Base-by-base conservation (phyloP, 805 yeast genomes). In the Candida lessepsii region DNA sequence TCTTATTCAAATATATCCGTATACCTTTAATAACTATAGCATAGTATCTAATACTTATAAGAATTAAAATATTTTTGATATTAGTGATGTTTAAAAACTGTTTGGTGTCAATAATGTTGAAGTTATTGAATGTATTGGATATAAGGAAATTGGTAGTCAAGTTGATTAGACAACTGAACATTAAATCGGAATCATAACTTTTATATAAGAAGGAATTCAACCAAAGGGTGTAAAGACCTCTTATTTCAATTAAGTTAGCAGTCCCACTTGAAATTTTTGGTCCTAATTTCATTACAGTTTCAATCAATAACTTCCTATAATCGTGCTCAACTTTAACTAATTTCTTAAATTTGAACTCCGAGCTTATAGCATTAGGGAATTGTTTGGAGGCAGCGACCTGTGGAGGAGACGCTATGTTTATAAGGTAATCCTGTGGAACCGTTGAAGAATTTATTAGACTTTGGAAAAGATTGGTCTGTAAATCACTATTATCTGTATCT, bases 131-230 rank as follows among this genome's bases (percentile, higher is more conserved):
- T 26, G 48, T 49, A 34, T 58, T 66, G 27, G 69, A 54, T 25
- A 64, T 56, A 37, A 67, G 48, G 42, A 60, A 67, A 47, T 67
- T 67, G 9, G 71, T 63, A 29, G 70, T 61, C 40, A 67, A 57
- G 47, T 67, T 67, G 28, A 61, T 35, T 39, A 67, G 58, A 37
- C 69, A 63, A 50, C 60, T 58, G 43, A 65, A 64, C 65, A 67
- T 58, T 35, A 58, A 37, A 13, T 50, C 48, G 10, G 57, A 52
- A 9, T 27, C 32, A 39, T 40, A 53, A 5, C 67, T 54, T 14
- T 47, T 47, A 41, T 41, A 56, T 4, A 63, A 42, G 36, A 65
- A 64, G 8, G 61, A 60, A 26, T 54, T 53, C 27, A 67, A 44
- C 71, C 71, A 67, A 3, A 44, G 28, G 23, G 51, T 52, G 49